A percentile compares a stretch with the other conserved stretches of the same genome.
These are phyloP conservation scores for Bryoglossum gracile DNA, from an alignment of 495 filamentous ascomycete species.

Conservation along the genomic window DNA sequence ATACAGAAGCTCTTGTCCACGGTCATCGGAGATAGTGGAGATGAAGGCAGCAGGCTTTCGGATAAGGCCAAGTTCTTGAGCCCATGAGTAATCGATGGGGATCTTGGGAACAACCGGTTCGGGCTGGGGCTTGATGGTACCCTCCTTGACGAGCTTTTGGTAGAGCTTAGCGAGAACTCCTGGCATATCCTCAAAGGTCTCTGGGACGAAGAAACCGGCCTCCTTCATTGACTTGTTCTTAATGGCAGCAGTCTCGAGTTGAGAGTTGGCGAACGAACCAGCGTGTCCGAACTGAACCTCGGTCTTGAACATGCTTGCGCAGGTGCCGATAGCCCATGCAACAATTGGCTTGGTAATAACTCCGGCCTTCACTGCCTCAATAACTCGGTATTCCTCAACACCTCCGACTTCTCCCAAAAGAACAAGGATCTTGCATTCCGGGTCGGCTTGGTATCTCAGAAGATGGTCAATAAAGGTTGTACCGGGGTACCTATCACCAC, in stretches of 20 bases:
- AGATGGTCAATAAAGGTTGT: slow-evolving; percentile 99
- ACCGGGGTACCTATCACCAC: slow-evolving; percentile 96
- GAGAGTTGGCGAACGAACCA: slow-evolving; percentile 96
- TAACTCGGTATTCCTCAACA: slow-evolving; percentile 99
- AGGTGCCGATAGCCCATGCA: slow-evolving; percentile 98
- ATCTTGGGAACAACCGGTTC: slow-evolving; percentile 98
- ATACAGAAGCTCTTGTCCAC: slow-evolving; percentile 97
- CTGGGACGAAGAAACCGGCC: slow-evolving; percentile 87
- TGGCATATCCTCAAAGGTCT: slow-evolving; percentile 96
- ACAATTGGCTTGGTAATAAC: slow-evolving; percentile 96
- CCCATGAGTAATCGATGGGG: slow-evolving; percentile 99
- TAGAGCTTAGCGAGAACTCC: slow-evolving; percentile 68
- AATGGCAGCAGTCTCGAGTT: slow-evolving; percentile 89
- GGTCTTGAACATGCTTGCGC: slow-evolving; percentile 99
- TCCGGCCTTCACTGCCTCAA: slow-evolving; percentile 93
- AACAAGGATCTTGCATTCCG: slow-evolving; percentile 93
- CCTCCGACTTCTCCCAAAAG: slow-evolving; percentile 97
- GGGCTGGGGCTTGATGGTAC: slow-evolving; percentile 72
- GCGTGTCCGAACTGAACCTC: slow-evolving; percentile 99
- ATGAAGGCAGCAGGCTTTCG: slow-evolving; percentile 99
- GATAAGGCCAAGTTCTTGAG: slow-evolving; percentile 97
- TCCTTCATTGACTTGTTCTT: slow-evolving; percentile 98
- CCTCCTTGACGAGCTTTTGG: slow-evolving; percentile 72
- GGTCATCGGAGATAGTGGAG: slow-evolving; percentile 98
- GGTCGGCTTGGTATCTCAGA: slow-evolving; percentile 88